Percentiles rank a stretch among this genome's conserved stretches.
Evolutionary conservation across 2,329 filamentous ascomycete species (phyloP).

Genomic region (Neonectria faginata): DNA sequence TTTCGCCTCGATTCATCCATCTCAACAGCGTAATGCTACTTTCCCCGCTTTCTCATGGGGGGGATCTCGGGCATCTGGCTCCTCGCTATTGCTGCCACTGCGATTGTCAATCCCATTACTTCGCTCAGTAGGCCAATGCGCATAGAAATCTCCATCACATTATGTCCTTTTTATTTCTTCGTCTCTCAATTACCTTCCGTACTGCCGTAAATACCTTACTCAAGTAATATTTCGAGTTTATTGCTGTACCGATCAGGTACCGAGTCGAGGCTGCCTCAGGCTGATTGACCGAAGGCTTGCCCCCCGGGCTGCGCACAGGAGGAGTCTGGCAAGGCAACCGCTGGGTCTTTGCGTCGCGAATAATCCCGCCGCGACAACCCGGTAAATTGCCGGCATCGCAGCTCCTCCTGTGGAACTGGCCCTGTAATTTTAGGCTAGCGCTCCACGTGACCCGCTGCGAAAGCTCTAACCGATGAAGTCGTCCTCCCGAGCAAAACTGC

Average conservation of each 20-base stretch:
- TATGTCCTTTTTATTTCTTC: neutral
- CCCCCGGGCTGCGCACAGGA: too few relatives aligned
- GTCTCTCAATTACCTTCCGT: constrained; percentile 10
- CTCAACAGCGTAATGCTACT: constrained; percentile 33
- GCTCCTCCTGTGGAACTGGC: constrained; percentile 35
- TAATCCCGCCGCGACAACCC: constrained; percentile 44
- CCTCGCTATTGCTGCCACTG: neutral
- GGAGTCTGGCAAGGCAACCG: constrained; percentile 33
- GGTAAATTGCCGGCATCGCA: constrained; percentile 49
- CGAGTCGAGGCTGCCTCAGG: constrained; percentile 9
- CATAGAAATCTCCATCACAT: neutral
- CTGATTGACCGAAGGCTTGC: neutral
- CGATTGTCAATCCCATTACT: neutral
- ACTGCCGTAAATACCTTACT: neutral
- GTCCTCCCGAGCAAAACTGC: constrained; percentile 61
- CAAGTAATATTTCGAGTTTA: neutral
- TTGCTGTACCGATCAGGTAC: neutral
- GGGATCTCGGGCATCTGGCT: constrained; percentile 2
- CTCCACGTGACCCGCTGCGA: constrained; percentile 54
- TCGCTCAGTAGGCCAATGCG: neutral
- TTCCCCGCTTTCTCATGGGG: constrained; percentile 40
- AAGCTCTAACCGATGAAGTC: constrained; percentile 60
- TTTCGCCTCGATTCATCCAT: constrained; percentile 15
- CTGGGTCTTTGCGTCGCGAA: constrained; percentile 38
- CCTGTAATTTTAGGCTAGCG: constrained; percentile 47